Percentiles rank a stretch among this genome's conserved stretches.
Evolutionary conservation across 176 grass and related monocot species (phyloP).

Genomic region (Musa itinerans): DNA sequence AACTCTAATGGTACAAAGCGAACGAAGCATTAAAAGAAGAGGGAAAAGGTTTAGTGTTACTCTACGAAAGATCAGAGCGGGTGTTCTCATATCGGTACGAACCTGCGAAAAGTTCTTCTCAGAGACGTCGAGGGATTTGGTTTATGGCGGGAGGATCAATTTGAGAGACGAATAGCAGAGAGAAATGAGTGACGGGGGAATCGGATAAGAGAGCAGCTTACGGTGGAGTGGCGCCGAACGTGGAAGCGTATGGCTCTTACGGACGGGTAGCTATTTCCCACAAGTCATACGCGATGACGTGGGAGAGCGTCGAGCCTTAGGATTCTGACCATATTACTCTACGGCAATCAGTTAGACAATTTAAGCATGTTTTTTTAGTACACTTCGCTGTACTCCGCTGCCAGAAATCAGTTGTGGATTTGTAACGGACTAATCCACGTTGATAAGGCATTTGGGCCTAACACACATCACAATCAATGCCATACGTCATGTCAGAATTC

Average conservation of each 20-base stretch:
- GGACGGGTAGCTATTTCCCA: neutral
- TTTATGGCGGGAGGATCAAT: neutral
- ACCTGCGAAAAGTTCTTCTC: neutral
- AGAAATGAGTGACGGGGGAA: neutral
- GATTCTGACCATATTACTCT: too few relatives aligned
- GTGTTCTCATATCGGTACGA: neutral
- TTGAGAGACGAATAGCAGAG: neutral
- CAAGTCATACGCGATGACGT: neutral
- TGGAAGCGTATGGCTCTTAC: neutral
- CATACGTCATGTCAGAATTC: too few relatives aligned
- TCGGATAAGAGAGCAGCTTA: conserved; percentile 2
- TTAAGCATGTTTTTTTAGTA: too few relatives aligned
- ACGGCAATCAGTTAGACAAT: too few relatives aligned
- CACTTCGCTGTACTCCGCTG: too few relatives aligned
- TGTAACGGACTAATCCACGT: too few relatives aligned
- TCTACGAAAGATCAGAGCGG: neutral
- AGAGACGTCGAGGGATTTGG: neutral
- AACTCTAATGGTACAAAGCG: neutral
- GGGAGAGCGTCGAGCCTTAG: neutral
- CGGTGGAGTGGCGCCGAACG: conserved; percentile 7
- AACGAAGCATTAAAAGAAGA: neutral
- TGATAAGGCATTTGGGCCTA: too few relatives aligned
- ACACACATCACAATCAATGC: too few relatives aligned
- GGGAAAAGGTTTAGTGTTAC: neutral
- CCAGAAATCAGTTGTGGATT: too few relatives aligned